Base-by-base conservation (phyloP, 306 rosid species). In the Lathyrus tuberosus region DNA sequence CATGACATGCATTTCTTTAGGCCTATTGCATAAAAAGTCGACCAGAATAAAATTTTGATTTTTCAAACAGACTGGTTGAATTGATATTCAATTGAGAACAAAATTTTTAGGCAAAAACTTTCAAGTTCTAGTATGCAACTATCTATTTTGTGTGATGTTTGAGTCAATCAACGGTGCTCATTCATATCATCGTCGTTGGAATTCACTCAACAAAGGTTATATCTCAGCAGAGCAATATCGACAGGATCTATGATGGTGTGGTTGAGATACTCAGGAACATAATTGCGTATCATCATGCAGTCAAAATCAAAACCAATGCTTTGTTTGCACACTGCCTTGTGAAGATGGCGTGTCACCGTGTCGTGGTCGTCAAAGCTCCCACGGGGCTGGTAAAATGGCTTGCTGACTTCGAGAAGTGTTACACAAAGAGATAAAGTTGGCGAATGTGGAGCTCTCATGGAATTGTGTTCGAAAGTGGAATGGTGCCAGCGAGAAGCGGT, bases 391-490 rank as follows among this genome's bases (percentile, higher is more conserved):
- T 90, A 5, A 91, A 93, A 72, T 40, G 94, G 0, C 73, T 93
- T 3, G 80, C 94, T 0, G 96, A 87, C 44, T 85, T 90, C 16
- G 98, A 93, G 81, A 93, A 85, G 38, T 88, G 87, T 58, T 97
- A 93, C 31, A 84, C 91, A 0, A 97, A 93, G 67, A 63, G 95
- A 24, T 3, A 11, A 97, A 94, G 0, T 75, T 93, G 1, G 97
- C 98, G 0, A 87, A 96, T 1, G 80, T 93, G 51, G 98, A 93
- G 60, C 80, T 93, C 75, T 93, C 37, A 51, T 93, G 11, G 82
- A 96, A 35, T 75, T 93, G 62, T 93, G 98, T 77, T 86, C 92
- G 48, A 85, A 82, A 22, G 78, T 89, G 66, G 97, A 88, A 78
- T 53, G 20, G 52, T 48, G 85, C 64, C 84, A 80, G 75, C 51